phyloP scores from a whole-genome alignment of 129 eudicot species.

The Flaveria brownii region DNA sequence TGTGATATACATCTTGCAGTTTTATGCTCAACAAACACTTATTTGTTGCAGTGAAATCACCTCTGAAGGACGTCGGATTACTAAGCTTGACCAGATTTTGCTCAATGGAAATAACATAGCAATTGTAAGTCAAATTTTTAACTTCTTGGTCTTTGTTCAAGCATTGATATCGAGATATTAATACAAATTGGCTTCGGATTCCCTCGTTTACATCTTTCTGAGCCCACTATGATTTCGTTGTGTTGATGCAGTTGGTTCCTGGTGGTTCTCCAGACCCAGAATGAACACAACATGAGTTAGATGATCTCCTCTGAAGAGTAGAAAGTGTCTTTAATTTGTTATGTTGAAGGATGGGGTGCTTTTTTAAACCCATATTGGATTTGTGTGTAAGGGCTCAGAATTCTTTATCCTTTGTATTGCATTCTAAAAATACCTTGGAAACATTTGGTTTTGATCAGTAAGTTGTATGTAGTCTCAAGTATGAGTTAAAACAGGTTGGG shows the following conservation, averaged over 20 bases:
- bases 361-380: conserved; percentile 39
- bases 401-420: conserved; percentile 13
- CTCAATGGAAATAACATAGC: conserved; percentile 94
- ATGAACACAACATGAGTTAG: conserved; percentile 33
- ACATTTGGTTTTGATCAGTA: conserved; percentile 23
- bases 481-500: too few species aligned
- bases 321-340: not conserved
- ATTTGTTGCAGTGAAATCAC: conserved; percentile 66
- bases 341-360: conserved; percentile 31
- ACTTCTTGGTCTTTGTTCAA: not conserved
- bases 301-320: conserved; percentile 9
- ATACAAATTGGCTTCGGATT: not conserved
- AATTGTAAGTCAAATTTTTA: conserved; percentile 52
- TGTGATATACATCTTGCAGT: not conserved
- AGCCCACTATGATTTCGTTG: not conserved
- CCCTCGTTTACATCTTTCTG: not conserved
- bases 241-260: conserved; percentile 57
- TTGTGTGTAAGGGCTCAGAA: conserved; percentile 14
- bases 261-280: conserved; percentile 75
- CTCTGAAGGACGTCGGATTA: conserved; percentile 81
- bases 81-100: conserved; percentile 85
- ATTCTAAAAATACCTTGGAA: conserved; percentile 5
- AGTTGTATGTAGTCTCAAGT: not conserved
- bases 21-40: conserved; percentile 6
- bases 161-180: not conserved